Evolutionary conservation across 1,284 basidiomycete genomes (phyloP), one percentile per base, ranked within the genome.

Genomic region (Inonotus obliquus): DNA sequence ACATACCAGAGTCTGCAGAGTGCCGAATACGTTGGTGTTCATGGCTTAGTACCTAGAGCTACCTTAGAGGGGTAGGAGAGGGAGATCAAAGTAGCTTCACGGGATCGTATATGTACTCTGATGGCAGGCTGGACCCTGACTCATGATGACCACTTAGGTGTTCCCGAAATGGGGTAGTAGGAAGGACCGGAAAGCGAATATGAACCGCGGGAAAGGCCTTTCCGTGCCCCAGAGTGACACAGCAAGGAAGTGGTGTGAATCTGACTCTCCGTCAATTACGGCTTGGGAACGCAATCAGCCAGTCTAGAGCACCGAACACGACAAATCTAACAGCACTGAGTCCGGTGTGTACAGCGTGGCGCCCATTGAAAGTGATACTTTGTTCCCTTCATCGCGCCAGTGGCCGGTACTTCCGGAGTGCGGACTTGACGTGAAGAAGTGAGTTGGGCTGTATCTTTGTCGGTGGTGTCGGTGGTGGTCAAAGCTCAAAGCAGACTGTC

Each of bases 111-210:
- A 52, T 52, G 27, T 52, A 35, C 11, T 35, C 32, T 9, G 29
- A 52, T n/a, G 51, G n/a, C 17, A 19, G 51, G 27, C 25, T 52
- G 51, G 51, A 32, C 51, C 51, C 51, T 52, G 51, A 49, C n/a
- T 25, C n/a, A 23, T 23, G 23, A 35, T 52, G 51, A 32, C n/a
- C 51, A 44, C 17, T 35, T 52, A 13, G 51, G 51, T n/a, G 51
- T 35, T 25, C 27, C 35, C 25, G 27, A 27, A 17, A 29, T 35
- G 21, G 45, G n/a, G 23, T 35, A 35, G 27, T 35, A n/a, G 5
- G 29, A 17, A n/a, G 47, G 47, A 4, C 27, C 25, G 27, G 51
- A 25, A 52, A 27, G 51, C 51, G 51, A 52, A 52, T 52, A 52
- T 17, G 25, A 32, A 14, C 32, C 27, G 51, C 14, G 2, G 4